Evolutionary conservation across 805 yeast genomes (phyloP).

Genomic region (Cyberlindnera euphorbiae): DNA sequence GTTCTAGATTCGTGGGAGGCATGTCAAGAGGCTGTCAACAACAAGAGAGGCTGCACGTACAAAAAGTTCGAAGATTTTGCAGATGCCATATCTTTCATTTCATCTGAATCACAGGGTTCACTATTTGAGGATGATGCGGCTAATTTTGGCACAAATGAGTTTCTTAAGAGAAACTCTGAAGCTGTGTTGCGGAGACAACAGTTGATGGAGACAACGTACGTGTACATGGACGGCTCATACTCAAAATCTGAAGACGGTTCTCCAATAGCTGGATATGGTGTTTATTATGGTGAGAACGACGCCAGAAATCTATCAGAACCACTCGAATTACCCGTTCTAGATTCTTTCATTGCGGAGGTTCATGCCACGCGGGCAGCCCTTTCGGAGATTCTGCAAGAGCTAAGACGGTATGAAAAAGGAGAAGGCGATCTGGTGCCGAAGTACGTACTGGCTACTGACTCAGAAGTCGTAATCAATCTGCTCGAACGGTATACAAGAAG

Average conservation of each 20-base stretch:
- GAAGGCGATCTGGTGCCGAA: conserved; percentile 18
- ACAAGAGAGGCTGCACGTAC: conserved; percentile 34
- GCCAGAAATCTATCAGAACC: conserved; percentile 51
- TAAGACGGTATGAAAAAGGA: conserved; percentile 19
- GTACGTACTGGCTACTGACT: conserved; percentile 60
- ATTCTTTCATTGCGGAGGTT: conserved; percentile 81
- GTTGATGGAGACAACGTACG: conserved; percentile 9
- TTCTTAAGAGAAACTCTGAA: conserved; percentile 7
- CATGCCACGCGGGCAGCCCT: conserved; percentile 59
- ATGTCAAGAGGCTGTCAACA: conserved; percentile 27
- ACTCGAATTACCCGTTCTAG: conserved; percentile 40
- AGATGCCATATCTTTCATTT: conserved; percentile 13
- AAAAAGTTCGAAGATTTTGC: conserved; percentile 34
- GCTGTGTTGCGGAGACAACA: conserved; percentile 9
- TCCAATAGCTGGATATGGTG: conserved; percentile 57
- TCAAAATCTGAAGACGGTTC: conserved; percentile 44
- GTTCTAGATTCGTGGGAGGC: conserved; percentile 9
- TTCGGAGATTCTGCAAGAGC: conserved; percentile 31
- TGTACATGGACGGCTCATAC: conserved; percentile 77
- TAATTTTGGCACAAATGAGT: neutral
- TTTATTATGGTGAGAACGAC: conserved; percentile 56
- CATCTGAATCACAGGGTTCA: neutral
- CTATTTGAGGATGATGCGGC: neutral
- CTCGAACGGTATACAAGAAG: conserved; percentile 50
- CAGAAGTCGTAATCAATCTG: conserved; percentile 56